Conservation (phyloP, 2,329 filamentous ascomycete genomes). For the Alternaria angustiovoidea region DNA sequence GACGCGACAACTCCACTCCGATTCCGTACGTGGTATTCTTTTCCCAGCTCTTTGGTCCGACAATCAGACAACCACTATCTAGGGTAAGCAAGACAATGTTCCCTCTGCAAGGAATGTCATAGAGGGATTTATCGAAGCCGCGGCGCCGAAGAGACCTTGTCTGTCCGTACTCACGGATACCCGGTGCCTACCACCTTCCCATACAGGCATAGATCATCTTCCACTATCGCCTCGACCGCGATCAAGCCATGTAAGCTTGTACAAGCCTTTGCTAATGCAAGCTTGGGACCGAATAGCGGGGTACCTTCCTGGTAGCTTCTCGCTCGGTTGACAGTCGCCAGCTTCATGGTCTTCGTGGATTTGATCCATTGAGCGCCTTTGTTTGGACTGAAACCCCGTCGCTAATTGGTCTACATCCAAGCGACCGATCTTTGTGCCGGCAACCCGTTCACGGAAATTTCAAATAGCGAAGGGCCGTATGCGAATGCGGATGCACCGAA, state of each 20-base stretch:
- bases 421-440: background rate
- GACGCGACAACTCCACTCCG: background rate
- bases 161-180: background rate
- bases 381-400: background rate
- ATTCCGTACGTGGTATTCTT: background rate
- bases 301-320: background rate
- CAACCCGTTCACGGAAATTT: fast-evolving
- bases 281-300: conserved; percentile 9
- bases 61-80: background rate
- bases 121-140: conserved; percentile 23
- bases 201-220: conserved; percentile 20
- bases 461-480: background rate
- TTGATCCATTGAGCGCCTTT: background rate
- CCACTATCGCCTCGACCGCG: conserved; percentile 1
- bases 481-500: background rate
- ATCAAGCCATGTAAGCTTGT: conserved; percentile 30
- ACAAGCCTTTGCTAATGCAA: conserved; percentile 22
- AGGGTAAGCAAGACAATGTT: background rate
- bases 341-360: background rate
- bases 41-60: background rate
- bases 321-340: background rate
- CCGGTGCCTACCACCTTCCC: conserved; percentile 22
- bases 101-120: background rate
- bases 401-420: background rate
- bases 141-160: conserved; percentile 15